Conservation (phyloP, 768 basidiomycete genomes). For the Kwoniella pini region DNA sequence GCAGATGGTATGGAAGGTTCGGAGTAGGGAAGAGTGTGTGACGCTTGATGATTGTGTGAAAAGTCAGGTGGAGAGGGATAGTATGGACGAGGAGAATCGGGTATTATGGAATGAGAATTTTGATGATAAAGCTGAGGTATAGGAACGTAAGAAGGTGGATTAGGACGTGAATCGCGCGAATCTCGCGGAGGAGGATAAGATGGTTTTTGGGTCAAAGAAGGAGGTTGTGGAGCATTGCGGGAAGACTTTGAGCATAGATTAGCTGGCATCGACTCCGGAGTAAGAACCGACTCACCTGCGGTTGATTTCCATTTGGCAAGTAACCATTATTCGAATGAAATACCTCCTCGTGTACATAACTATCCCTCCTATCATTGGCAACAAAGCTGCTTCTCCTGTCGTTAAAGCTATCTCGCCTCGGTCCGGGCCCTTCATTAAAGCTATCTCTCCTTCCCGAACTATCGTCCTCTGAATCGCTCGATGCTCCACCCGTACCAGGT, state of each 20-base stretch:
- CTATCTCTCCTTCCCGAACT: slow-evolving; percentile 6
- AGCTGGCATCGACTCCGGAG: too few relatives aligned
- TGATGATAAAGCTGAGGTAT: slow-evolving; percentile 19
- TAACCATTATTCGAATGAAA: not conserved
- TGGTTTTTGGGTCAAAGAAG: not conserved
- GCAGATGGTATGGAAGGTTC: not conserved
- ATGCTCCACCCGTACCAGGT: not conserved
- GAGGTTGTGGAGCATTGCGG: not conserved
- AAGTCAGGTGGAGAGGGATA: slow-evolving; percentile 17
- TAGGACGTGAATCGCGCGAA: not conserved
- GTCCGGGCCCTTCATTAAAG: not conserved
- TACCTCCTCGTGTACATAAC: not conserved
- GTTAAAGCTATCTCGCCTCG: slow-evolving; percentile 4
- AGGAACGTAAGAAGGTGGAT: not conserved
- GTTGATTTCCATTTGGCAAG: too few relatives aligned
- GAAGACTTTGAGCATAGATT: not conserved
- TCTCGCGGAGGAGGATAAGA: not conserved
- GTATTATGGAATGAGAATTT: not conserved
- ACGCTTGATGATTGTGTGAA: not conserved
- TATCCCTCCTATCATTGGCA: not conserved
- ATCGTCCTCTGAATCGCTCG: slow-evolving; percentile 16
- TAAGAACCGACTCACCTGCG: too few relatives aligned
- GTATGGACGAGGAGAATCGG: slow-evolving; percentile 2
- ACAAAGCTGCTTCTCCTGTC: not conserved
- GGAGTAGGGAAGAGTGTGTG: not conserved